phyloP scores from a whole-genome alignment of 202 grass and related monocot genomes.

The Carex sylvatica region DNA sequence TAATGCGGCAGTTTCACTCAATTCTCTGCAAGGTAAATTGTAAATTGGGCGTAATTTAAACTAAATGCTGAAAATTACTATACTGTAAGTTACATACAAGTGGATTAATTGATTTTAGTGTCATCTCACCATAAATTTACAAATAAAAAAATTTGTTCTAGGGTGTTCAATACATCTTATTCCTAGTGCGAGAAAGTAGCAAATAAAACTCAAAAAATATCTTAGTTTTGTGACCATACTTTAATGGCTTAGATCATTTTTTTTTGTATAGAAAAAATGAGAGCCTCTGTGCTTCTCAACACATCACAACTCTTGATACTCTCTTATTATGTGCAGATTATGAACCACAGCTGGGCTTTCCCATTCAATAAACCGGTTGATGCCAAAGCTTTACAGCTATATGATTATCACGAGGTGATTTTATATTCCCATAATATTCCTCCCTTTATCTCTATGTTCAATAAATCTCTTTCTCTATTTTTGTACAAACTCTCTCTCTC shows the following conservation, averaged over 20 bases:
- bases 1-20: conserved; percentile 47
- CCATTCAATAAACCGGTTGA: conserved; percentile 81
- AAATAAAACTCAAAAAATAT: background rate
- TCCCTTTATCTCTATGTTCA: background rate
- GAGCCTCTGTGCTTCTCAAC: background rate
- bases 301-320: background rate
- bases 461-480: conserved; percentile 3
- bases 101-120: background rate
- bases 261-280: background rate
- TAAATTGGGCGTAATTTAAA: background rate
- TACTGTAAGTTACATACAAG: background rate
- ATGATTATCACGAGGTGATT: conserved; percentile 80
- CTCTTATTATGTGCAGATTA: conserved; percentile 43
- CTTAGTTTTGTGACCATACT: background rate
- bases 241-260: background rate
- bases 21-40: conserved; percentile 53
- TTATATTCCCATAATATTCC: background rate
- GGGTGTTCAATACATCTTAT: background rate
- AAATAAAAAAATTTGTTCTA: background rate
- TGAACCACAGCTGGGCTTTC: conserved; percentile 38
- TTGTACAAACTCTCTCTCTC: background rate
- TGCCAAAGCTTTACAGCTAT: conserved; percentile 43
- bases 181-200: background rate
- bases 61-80: background rate
- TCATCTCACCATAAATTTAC: background rate